These are phyloP conservation scores for Trametopsis cervina DNA, from an alignment of 768 basidiomycete genomes.

Conservation along the genomic window DNA sequence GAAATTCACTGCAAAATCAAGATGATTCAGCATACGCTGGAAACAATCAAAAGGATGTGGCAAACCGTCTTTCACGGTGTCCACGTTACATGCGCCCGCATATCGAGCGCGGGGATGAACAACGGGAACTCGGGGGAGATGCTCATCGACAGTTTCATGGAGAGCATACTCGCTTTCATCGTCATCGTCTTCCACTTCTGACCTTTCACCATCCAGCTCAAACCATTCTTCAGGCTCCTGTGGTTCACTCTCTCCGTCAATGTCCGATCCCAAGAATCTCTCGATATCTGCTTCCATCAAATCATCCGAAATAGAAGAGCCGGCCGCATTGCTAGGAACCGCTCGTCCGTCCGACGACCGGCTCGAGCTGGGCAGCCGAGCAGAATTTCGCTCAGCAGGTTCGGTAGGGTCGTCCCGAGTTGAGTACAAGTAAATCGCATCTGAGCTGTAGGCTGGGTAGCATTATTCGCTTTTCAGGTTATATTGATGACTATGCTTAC, in stretches of 20 bases:
- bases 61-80: constrained; percentile 87
- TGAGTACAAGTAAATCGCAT: constrained; percentile 69
- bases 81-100: constrained; percentile 67
- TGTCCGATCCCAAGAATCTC: constrained; percentile 19
- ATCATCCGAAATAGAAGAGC: constrained; percentile 3
- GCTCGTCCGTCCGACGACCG: neutral
- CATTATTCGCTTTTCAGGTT: constrained; percentile 5
- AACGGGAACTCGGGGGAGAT: constrained; percentile 37
- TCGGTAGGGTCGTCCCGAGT: constrained; percentile 48
- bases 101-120: constrained; percentile 60
- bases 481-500: constrained; percentile 29
- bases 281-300: constrained; percentile 23
- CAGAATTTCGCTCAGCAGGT: constrained; percentile 3
- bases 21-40: no score
- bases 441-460: constrained; percentile 60
- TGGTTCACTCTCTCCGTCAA: constrained; percentile 24
- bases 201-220: no score
- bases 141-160: constrained; percentile 18
- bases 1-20: constrained; percentile 59
- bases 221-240: constrained; percentile 11
- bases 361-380: constrained; percentile 13
- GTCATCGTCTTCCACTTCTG: constrained; percentile 23
- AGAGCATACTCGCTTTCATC: constrained; percentile 22
- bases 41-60: no score
- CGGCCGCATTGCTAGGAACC: neutral